Evolutionary conservation across 495 filamentous ascomycete species (phyloP).

Genomic region (Xeromyces bisporus): DNA sequence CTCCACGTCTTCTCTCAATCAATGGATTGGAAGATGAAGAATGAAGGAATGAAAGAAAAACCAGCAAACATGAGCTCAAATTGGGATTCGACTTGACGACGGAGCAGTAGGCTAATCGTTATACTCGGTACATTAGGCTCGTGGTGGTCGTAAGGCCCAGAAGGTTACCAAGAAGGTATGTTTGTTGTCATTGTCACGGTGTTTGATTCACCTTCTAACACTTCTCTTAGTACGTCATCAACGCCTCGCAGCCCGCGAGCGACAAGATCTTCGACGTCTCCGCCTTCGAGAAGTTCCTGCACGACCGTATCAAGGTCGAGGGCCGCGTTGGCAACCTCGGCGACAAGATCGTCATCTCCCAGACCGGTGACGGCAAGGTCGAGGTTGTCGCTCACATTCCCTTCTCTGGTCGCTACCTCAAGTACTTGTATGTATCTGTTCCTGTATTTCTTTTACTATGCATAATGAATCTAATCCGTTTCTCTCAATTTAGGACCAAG

Average conservation of each 20-base stretch:
- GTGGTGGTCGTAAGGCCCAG: constrained; percentile 43
- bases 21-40: too few relatives aligned
- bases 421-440: constrained; percentile 71
- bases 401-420: constrained; percentile 96
- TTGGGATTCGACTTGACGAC: constrained; percentile 35
- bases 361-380: constrained; percentile 86
- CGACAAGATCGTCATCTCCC: constrained; percentile 77
- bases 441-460: too few relatives aligned
- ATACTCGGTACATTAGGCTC: constrained; percentile 16
- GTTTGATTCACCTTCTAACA: constrained; percentile 4
- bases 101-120: constrained; percentile 86
- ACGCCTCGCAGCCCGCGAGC: constrained; percentile 86
- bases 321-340: constrained; percentile 96
- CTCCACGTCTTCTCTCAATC: too few relatives aligned
- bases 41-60: not conserved
- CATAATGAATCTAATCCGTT: too few relatives aligned
- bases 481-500: constrained; percentile 57
- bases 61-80: not conserved
- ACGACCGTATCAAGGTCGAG: constrained; percentile 99
- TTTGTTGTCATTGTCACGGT: constrained; percentile 1
- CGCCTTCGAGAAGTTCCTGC: constrained; percentile 98
- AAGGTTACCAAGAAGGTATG: constrained; percentile 55
- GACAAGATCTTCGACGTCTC: constrained; percentile 99
- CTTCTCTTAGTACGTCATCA: constrained; percentile 78
- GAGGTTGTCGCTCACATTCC: constrained; percentile 94